Base-by-base conservation (phyloP, 306 rosid species). In the Trifolium dubium region DNA sequence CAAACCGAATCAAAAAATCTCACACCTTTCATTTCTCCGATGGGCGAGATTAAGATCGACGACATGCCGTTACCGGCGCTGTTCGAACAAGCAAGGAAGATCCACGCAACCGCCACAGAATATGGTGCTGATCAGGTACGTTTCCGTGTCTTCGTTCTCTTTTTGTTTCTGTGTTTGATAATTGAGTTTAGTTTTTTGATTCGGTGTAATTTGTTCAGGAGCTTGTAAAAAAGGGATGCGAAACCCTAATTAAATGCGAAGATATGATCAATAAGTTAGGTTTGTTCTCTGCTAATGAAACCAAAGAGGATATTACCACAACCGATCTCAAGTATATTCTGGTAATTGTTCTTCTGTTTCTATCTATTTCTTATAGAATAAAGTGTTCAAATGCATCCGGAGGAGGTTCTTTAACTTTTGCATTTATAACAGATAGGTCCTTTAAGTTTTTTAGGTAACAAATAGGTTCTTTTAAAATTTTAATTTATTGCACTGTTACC, bases 261-360 rank as follows among this genome's bases (percentile, higher is more conserved):
- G 92, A 87, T n/a, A 92, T 94, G 99, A 68, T 88, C 13, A 80
- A 81, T 74, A 92, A 86, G 81, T 76, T 94, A 14, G 98, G 93
- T 4, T 79, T 94, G 87, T 92, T 94, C 84, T 94, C 98, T 15
- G 4, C 87, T 3, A 94, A 94, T 29, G 99, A 94, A 85, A 88
- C 90, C 82, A 94, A 92, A 74, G 99, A 94, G 5, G 99, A 94
- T 86, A 87, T 94, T 67, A 82, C 88, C 85, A 92, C 99, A 19
- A 50, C 87, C 30, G 87, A 88, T 83, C 92, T 94, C 29, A 94
- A 94, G 82, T 92, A 94, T 60, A 34, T 89, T 71, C 80, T 94
- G 96, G 99, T 92, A 88, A 77, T 56, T 69, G 3, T 28, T 64
- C 32, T 77, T 61, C 6, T 31, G 10, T 8, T 51, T 41, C 49